Evolutionary conservation across 176 grass and related monocot genomes (phyloP), one percentile per base, ranked within the genome.

Genomic region (Coix lacrymajobi): DNA sequence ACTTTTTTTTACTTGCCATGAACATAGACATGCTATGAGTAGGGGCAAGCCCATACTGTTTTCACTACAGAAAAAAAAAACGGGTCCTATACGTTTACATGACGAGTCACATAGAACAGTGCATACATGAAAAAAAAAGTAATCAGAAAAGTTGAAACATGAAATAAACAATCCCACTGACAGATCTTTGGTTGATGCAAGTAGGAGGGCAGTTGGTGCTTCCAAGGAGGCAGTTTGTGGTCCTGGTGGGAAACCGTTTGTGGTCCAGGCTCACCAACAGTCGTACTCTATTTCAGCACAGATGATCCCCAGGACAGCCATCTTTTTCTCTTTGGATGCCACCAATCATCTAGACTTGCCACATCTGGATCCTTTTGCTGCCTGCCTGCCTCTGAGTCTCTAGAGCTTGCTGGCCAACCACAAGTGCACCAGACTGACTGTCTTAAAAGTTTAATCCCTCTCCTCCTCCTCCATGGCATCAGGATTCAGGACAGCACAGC

Each of bases 221-320:
- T 88, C 33, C 87, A 69, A 54, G 87, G 62, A 81, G 83, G 83
- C 36, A 46, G 88, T 83, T 90, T 86, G 88, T 90, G 88, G 88
- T 90, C 88, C 88, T 48, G 66, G 8, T 63, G 64, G 34, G 80
- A 83, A 81, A 81, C 82, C 70, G 87, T 85, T 89, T 77, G 88
- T 89, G 87, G 87, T 89, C 87, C 82, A 56, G 71, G 34, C 43
- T 66, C 45, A 72, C 28, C 79, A 83, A 73, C 73, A 86, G 88
- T 86, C 73, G 16, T 78, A 37, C 63, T 78, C 83, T 85, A 56
- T 82, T 89, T 85, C 56, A 65, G 71, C 54, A 56, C 54, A 81
- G 62, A 74, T 33, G 40, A 85, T 79, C 83, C 38, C 52, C 51
- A 78, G 66, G 43, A 38, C 31, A 26, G 4, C 45, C 68, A 22